A percentile compares a stretch with the other conserved stretches of the same genome.
phyloP scores from a whole-genome alignment of 768 basidiomycete genomes.

The Rhodocollybia butyracea region DNA sequence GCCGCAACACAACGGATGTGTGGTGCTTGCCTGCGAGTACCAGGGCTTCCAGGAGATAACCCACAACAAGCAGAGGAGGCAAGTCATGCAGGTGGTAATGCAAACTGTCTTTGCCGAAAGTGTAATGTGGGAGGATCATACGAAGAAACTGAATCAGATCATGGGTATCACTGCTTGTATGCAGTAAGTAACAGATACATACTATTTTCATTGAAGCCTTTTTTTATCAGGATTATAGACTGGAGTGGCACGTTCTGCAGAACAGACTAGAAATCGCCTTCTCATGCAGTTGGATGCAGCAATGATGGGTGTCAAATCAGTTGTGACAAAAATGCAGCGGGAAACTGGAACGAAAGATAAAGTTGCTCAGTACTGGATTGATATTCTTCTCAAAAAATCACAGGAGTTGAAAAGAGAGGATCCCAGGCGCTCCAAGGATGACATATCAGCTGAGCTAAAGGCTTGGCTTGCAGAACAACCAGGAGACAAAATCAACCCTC shows the following conservation, averaged over 20 bases:
- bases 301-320: conserved; percentile 26
- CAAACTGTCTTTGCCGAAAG: conserved; percentile 38
- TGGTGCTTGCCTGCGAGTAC: conserved; percentile 17
- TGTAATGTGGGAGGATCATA: conserved; percentile 34
- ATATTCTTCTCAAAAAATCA: conserved; percentile 22
- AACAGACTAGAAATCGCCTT: conserved; percentile 17
- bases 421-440: conserved; percentile 8
- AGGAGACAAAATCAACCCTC: conserved; percentile 24
- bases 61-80: conserved; percentile 35
- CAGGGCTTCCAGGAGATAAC: conserved; percentile 35
- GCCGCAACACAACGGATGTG: conserved; percentile 7
- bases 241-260: conserved; percentile 18
- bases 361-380: conserved; percentile 35
- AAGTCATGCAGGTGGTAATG: conserved; percentile 36
- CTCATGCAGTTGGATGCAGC: conserved; percentile 28
- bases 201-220: neutral
- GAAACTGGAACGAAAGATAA: conserved; percentile 35
- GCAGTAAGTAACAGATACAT: conserved; percentile 15
- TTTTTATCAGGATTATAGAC: conserved; percentile 13
- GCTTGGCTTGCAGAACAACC: conserved; percentile 23
- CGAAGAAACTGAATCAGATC: conserved; percentile 25
- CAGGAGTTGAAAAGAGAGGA: conserved; percentile 17
- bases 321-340: conserved; percentile 24
- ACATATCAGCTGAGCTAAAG: conserved; percentile 23
- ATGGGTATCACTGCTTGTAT: conserved; percentile 33